A percentile compares a stretch with the other conserved stretches of the same genome.
phyloP scores from a whole-genome alignment of 306 rosid species.

The Ormosia semicastrata region DNA sequence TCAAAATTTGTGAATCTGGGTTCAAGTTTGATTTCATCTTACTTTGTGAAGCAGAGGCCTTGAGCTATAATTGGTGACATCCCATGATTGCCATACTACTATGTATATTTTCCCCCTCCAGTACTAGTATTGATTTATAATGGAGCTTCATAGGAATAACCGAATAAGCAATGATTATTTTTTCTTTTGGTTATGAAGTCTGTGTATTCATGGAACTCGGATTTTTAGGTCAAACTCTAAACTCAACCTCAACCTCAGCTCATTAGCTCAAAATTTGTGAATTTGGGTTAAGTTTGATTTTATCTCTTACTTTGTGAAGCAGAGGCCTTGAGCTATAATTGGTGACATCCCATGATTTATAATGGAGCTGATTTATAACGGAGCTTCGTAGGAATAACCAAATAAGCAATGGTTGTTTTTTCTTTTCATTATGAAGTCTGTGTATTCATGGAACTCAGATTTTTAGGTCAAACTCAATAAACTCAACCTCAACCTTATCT shows the following conservation, averaged over 20 bases:
- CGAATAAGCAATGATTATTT: not conserved
- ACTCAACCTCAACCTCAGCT: not conserved
- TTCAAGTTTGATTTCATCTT: not conserved
- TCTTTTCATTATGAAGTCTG: not conserved
- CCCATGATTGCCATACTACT: not conserved
- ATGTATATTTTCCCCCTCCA: not conserved
- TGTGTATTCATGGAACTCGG: not conserved
- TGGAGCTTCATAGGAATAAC: not conserved
- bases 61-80: not conserved
- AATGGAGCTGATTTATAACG: too few relatives aligned
- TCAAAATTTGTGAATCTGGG: not conserved
- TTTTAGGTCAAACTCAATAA: not conserved
- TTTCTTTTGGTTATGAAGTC: not conserved
- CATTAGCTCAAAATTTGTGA: not conserved
- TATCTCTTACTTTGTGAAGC: not conserved
- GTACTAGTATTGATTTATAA: too few relatives aligned
- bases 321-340: too few relatives aligned
- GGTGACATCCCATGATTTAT: not conserved
- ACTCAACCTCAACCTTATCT: not conserved
- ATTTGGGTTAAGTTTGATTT: not conserved
- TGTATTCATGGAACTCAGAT: not conserved
- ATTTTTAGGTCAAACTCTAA: not conserved
- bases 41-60: too few relatives aligned
- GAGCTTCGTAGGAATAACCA: not conserved
- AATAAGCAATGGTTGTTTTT: not conserved